Base-by-base conservation (phyloP, 2,329 filamentous ascomycete species). In the Chaetomiaceae sp. region DNA sequence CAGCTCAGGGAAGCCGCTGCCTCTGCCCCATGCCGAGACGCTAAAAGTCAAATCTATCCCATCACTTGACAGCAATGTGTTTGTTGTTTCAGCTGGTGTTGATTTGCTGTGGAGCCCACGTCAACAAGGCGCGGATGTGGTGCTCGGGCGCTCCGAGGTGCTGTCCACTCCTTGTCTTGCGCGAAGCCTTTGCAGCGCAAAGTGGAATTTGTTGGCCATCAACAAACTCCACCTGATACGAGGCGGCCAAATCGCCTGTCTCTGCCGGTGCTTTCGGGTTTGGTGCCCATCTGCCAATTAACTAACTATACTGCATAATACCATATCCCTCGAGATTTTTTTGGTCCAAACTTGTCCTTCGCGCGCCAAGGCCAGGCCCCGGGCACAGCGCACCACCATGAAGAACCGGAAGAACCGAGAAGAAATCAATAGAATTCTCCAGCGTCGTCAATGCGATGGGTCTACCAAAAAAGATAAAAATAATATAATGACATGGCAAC, bases 341-440 rank as follows among this genome's bases (percentile, higher is more conserved):
- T n/a, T n/a, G n/a, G n/a, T n/a, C n/a, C n/a, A n/a, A 18, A 13
- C 34, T 21, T 38, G 45, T 11, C 21, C 44, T 47, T 16, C n/a
- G 44, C 16, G 32, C 25, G 33, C 16, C 45, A 25, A 38, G 16
- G n/a, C n/a, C n/a, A n/a, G n/a, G n/a, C n/a, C n/a, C n/a, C n/a
- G n/a, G n/a, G n/a, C n/a, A n/a, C n/a, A n/a, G n/a, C n/a, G n/a
- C n/a, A 20, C 23, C 30, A 25, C 36, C 21, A 42, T 11, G 18
- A 30, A 36, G n/a, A 42, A 20, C 43, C 41, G 13, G 23, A 32
- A 53, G 25, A 18, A 7, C 20, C 34, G 37, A 42, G 16, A 14
- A 30, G 43, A 46, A 45, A 27, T 10, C n/a, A 34, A 18, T 38
- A 51, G 54, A 53, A 54, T 30, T 29, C 48, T 54, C 42, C 34